phyloP scores from a whole-genome alignment of 768 basidiomycete genomes.

The Melanogaster broomeanus region DNA sequence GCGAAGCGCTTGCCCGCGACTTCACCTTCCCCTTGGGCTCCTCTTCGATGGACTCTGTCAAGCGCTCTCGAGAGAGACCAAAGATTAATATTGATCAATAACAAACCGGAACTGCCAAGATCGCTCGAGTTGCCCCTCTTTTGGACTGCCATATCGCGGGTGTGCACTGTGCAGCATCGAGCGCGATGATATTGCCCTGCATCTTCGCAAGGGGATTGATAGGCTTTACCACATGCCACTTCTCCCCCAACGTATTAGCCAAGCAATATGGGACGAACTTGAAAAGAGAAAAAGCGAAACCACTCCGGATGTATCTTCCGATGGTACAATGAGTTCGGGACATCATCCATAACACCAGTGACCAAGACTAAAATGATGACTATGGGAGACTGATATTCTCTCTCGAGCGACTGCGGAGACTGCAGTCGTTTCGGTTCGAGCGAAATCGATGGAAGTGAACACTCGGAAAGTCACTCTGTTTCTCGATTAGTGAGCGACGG shows the following conservation, averaged over 20 bases:
- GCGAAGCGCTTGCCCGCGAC: neutral
- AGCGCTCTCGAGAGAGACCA: neutral
- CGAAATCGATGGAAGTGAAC: no score
- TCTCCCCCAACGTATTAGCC: neutral
- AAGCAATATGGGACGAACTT: neutral
- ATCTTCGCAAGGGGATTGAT: neutral
- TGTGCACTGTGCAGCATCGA: neutral
- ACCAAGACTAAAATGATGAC: no score
- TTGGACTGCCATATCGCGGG: conserved; percentile 6
- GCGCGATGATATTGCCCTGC: no score
- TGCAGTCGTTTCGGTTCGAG: neutral
- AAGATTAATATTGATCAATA: neutral
- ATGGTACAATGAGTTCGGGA: neutral
- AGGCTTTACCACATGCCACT: neutral
- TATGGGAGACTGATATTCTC: neutral
- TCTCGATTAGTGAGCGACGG: no score
- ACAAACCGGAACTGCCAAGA: no score
- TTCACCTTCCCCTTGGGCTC: conserved; percentile 4
- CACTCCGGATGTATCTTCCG: neutral
- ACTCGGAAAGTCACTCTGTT: no score
- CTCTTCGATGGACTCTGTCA: conserved; percentile 2
- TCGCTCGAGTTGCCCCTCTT: conserved; percentile 7
- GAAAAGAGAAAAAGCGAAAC: neutral
- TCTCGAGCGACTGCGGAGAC: neutral
- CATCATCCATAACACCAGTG: no score